These are phyloP conservation scores for Penicillium sp. DNA, from an alignment of 2,329 filamentous ascomycete species.

Conservation along the genomic window DNA sequence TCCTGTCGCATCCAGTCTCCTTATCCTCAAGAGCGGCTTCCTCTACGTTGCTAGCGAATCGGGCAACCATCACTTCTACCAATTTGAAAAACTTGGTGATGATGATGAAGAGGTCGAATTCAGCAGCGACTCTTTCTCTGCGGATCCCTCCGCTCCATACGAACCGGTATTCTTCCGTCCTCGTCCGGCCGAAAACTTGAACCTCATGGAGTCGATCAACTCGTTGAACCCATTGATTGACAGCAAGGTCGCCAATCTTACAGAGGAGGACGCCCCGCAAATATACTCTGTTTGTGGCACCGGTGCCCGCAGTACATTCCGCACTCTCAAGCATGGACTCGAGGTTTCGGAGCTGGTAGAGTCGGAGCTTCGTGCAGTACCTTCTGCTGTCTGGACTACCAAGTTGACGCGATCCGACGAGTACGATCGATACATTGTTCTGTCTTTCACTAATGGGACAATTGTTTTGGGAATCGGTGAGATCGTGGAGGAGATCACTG, in stretches of 20 bases:
- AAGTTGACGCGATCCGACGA: constrained; percentile 79
- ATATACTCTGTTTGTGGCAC: constrained; percentile 92
- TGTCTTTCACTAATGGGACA: constrained; percentile 87
- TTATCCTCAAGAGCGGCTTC: constrained; percentile 94
- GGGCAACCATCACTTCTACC: constrained; percentile 92
- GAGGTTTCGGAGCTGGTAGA: constrained; percentile 96
- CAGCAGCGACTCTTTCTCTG: constrained; percentile 76
- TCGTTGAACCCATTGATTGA: constrained; percentile 90
- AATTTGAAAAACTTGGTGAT: constrained; percentile 95
- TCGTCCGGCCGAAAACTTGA: constrained; percentile 75
- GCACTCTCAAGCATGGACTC: constrained; percentile 87
- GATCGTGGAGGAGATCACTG: constrained; percentile 91
- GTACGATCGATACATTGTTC: constrained; percentile 91
- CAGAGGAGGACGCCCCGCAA: constrained; percentile 90
- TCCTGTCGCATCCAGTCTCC: constrained; percentile 80
- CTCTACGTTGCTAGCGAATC: constrained; percentile 90
- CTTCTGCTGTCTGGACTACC: constrained; percentile 91
- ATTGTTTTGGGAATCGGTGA: constrained; percentile 94
- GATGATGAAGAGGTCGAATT: constrained; percentile 90
- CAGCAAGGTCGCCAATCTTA: constrained; percentile 87
- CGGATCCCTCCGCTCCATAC: constrained; percentile 70
- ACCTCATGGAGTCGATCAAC: constrained; percentile 78
- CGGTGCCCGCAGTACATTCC: constrained; percentile 84
- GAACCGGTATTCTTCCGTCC: constrained; percentile 83
- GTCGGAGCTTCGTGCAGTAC: constrained; percentile 84